These are phyloP conservation scores for Zymoseptoria ardabiliae DNA, from an alignment of 2,329 filamentous ascomycete species.

Conservation along the genomic window DNA sequence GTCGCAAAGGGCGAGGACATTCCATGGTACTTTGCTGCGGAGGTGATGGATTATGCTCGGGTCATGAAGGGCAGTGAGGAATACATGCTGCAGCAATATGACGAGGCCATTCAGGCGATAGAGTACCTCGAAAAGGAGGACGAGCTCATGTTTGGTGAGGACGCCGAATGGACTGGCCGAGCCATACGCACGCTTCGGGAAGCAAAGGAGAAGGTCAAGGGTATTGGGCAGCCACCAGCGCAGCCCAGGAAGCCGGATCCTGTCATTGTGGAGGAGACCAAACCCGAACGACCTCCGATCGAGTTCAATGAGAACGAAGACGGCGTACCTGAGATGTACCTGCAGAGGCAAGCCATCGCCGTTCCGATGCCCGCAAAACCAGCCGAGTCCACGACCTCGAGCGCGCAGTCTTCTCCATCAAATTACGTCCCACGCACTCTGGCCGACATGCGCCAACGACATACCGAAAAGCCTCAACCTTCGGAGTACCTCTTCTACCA, in stretches of 20 bases:
- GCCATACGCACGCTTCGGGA: constrained; percentile 68
- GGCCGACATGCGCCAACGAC: constrained; percentile 39
- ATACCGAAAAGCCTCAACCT: constrained; percentile 38
- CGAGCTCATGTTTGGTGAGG: constrained; percentile 83
- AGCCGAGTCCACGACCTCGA: constrained; percentile 16
- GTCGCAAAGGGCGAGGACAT: constrained; percentile 66
- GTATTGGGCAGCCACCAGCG: constrained; percentile 58
- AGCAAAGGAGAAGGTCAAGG: constrained; percentile 66
- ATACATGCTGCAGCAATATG: constrained; percentile 77
- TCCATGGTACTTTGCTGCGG: constrained; percentile 91
- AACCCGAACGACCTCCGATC: constrained; percentile 35
- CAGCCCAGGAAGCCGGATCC: constrained; percentile 42
- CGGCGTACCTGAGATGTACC: constrained; percentile 46
- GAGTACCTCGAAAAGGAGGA: constrained; percentile 76
- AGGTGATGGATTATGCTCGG: constrained; percentile 87
- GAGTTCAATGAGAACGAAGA: constrained; percentile 40
- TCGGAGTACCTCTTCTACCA: constrained; percentile 80
- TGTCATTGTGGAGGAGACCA: constrained; percentile 17
- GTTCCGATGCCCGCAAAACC: constrained; percentile 2
- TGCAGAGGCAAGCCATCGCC: constrained; percentile 18
- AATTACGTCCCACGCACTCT: constrained; percentile 34
- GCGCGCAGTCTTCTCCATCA: constrained; percentile 20
- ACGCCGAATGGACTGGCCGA: constrained; percentile 85
- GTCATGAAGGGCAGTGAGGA: constrained; percentile 90
- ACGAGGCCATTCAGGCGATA: constrained; percentile 69